These are phyloP conservation scores for Chlorella sp. DNA, from an alignment of 139 green algal species.

Conservation along the genomic window DNA sequence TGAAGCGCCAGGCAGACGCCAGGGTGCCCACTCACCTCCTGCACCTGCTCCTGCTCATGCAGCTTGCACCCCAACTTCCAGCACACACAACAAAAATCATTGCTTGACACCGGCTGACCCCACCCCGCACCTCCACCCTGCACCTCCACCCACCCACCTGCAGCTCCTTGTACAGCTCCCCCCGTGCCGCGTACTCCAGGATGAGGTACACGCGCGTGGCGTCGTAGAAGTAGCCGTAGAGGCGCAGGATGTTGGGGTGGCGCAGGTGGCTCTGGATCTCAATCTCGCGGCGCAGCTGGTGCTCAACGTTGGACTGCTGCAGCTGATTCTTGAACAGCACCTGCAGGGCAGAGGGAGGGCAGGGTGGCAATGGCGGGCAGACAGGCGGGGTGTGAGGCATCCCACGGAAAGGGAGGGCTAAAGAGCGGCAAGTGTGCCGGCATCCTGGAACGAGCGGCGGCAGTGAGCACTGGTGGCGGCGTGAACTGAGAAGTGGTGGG, in stretches of 20 bases:
- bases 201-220: constrained; percentile 96
- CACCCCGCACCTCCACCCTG: neutral
- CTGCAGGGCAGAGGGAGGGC: constrained; percentile 48
- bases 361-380: neutral
- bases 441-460: neutral
- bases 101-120: neutral
- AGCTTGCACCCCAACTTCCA: neutral
- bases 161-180: constrained; percentile 98
- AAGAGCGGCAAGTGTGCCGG: neutral
- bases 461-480: neutral
- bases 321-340: constrained; percentile 98
- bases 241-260: constrained; percentile 97
- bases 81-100: neutral
- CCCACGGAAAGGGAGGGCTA: neutral
- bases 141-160: constrained; percentile 30
- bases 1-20: neutral
- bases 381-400: no score
- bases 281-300: constrained; percentile 97
- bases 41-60: neutral
- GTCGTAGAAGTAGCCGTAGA: constrained; percentile 97
- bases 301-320: constrained; percentile 94
- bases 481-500: no score
- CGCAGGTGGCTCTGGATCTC: constrained; percentile 99
- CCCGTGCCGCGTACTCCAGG: constrained; percentile 94
- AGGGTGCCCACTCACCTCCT: neutral